Evolutionary conservation across 345 rosid species (phyloP).

Genomic region (Cardiospermum halicacabum): DNA sequence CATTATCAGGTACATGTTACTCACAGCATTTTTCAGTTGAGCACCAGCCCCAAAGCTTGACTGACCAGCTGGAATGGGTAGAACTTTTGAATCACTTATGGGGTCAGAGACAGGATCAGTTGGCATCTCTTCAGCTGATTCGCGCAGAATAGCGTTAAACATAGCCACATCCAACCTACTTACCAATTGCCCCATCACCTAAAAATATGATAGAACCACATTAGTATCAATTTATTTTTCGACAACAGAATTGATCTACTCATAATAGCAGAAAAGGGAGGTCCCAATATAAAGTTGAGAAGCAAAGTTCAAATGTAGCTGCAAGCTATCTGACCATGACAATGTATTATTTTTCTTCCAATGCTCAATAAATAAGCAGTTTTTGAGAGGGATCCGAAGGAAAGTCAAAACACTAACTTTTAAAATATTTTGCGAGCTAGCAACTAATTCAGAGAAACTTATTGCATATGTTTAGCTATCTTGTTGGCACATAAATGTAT

Average conservation of each 20-base stretch:
- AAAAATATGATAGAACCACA: constrained; percentile 13
- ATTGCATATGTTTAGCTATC: neutral
- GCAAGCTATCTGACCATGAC: neutral
- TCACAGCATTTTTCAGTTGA: constrained; percentile 88
- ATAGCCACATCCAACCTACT: constrained; percentile 88
- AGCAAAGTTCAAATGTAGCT: neutral
- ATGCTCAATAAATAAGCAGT: neutral
- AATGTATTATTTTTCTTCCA: neutral
- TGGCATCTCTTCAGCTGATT: constrained; percentile 93
- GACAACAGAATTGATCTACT: constrained; percentile 11
- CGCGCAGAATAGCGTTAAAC: constrained; percentile 97
- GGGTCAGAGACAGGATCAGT: constrained; percentile 97
- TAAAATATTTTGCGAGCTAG: neutral
- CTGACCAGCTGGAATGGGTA: constrained; percentile 85
- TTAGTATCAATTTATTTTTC: constrained; percentile 5
- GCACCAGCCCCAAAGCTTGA: constrained; percentile 90
- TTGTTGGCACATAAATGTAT: neutral
- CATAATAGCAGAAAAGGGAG: neutral
- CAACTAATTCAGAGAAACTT: neutral
- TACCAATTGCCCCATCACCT: constrained; percentile 94
- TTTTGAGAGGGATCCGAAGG: neutral
- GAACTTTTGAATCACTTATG: constrained; percentile 78
- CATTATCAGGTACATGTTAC: constrained; percentile 16
- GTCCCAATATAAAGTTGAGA: neutral
- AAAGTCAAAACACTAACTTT: neutral